Base-by-base conservation (phyloP, 2,329 filamentous ascomycete species). In the Lecanoromycetidae sp. region DNA sequence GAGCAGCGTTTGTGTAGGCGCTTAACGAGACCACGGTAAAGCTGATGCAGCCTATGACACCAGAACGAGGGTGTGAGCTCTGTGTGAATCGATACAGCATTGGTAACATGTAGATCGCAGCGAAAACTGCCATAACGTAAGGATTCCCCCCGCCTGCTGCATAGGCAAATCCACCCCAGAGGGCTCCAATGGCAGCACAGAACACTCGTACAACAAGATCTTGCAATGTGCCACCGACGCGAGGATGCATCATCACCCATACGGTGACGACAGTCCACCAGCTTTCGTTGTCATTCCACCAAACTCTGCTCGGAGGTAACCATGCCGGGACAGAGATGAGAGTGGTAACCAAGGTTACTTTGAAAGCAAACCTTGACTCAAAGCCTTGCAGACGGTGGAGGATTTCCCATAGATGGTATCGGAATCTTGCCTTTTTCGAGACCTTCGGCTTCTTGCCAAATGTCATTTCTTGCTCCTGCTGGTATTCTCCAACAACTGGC, bases 241-340 rank as follows among this genome's bases (percentile, higher is more conserved):
- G 42, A 7, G 70, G 68, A 48, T 72, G 69, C 62, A 71, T 72
- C 59, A 76, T 73, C 29, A 75, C 62, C 74, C 75, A 78, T 19
- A 71, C 72, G 57, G 75, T 69, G 12, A 71, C 66, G 2, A 77
- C 74, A 10, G 69, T 70, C 75, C 76, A 79, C 76, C 76, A 79
- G 8, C 61, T 66, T 46, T 76, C 71, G 44, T 75, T 69, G 6
- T 63, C 51, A 57, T 76, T 69, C 71, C 74, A 78, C 76, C 75
- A 79, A 1, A 44, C 53, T 32, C 64, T 60, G 46, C 66, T 67
- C 9, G 61, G 52, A 5, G 57, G 48, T 1, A 77, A 56, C 66
- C 74, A 79, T 3, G 72, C 72, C 4, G 76, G 75, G 17, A 77
- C 59, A 0, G 75, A 68, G 4, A 79, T 60, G 0, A 75, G 56